phyloP scores from a whole-genome alignment of 257 asterid species.

The Capsicum baccatum region DNA sequence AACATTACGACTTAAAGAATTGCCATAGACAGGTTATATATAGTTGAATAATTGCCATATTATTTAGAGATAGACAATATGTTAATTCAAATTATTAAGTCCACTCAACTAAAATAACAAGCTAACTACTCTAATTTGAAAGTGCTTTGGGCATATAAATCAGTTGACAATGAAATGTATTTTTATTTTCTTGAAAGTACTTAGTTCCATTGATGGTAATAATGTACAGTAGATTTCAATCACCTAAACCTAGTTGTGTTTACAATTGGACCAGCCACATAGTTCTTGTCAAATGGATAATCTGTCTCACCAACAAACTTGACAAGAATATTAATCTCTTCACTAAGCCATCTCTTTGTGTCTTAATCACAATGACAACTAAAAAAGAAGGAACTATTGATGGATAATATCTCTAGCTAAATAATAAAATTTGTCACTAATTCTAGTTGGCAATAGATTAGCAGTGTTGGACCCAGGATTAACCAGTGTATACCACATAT shows the following conservation, averaged over 20 bases:
- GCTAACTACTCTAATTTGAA: conserved; percentile 2
- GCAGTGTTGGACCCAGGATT: too few relatives aligned
- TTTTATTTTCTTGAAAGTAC: too few relatives aligned
- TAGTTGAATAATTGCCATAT: neutral
- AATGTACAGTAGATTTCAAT: neutral
- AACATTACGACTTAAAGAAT: neutral
- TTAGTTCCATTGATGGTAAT: neutral
- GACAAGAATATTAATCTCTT: neutral
- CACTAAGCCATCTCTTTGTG: neutral
- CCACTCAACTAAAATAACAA: neutral
- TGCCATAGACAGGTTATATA: neutral
- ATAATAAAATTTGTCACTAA: neutral
- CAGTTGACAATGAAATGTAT: neutral
- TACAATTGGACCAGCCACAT: neutral
- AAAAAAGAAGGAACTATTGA: neutral
- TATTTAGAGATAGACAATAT: neutral
- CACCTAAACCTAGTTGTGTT: conserved; percentile 9
- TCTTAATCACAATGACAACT: neutral
- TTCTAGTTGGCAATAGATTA: too few relatives aligned
- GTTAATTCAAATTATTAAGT: conserved; percentile 5
- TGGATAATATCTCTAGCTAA: neutral
- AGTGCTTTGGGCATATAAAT: neutral
- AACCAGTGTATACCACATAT: too few relatives aligned
- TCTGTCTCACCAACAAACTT: neutral
- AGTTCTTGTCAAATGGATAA: neutral